These are phyloP conservation scores for Dissophora globulifera DNA, from an alignment of 192 early-diverging fungal species.

Conservation along the genomic window DNA sequence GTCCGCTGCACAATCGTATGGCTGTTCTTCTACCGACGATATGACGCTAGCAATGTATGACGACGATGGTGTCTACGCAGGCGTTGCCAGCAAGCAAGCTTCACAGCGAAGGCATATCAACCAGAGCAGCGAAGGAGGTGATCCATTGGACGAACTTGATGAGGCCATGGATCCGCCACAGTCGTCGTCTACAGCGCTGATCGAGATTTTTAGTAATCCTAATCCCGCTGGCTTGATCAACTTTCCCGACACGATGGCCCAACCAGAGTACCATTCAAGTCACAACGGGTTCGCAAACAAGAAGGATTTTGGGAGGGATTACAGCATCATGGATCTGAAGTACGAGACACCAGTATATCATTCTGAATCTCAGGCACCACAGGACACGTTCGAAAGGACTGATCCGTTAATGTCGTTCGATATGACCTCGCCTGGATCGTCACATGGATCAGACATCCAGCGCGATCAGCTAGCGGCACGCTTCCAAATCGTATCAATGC, in stretches of 20 bases:
- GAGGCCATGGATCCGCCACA: conserved; percentile 29
- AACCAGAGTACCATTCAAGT: conserved; percentile 2
- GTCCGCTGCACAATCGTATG: background rate
- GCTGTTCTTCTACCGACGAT: conserved; percentile 1
- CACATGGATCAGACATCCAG: background rate
- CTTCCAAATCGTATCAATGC: background rate
- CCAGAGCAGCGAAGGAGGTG: background rate
- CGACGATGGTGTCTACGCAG: background rate
- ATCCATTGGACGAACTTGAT: background rate
- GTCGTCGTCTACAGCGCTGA: conserved; percentile 14
- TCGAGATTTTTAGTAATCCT: conserved; percentile 38
- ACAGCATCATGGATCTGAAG: conserved; percentile 7
- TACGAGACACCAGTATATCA: conserved; percentile 6
- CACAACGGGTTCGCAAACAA: conserved; percentile 2
- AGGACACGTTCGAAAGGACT: conserved; percentile 16
- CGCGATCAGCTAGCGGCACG: background rate
- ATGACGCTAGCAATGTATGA: background rate
- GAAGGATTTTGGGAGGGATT: conserved; percentile 11
- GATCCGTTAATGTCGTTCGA: conserved; percentile 16
- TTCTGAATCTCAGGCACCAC: background rate
- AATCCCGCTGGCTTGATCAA: conserved; percentile 8
- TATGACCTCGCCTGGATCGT: background rate
- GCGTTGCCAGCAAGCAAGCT: background rate
- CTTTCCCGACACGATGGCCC: conserved; percentile 2
- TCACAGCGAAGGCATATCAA: background rate